phyloP scores from a whole-genome alignment of 169 alveolate genomes.

The Toxoplasma gondii region DNA sequence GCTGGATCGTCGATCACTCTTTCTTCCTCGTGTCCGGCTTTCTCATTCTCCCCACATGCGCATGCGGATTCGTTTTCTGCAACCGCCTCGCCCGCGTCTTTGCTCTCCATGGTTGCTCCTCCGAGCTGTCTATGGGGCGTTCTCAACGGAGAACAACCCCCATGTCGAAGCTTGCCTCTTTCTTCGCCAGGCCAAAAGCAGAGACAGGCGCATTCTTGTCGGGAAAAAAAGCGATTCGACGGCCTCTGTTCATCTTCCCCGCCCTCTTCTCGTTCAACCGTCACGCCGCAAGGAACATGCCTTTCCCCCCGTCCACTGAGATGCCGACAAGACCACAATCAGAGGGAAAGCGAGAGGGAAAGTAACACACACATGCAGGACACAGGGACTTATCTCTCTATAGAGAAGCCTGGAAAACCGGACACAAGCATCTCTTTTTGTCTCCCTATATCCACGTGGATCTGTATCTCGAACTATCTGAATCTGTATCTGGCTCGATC shows the following conservation, averaged over 20 bases:
- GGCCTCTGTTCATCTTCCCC: background rate
- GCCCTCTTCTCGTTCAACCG: background rate
- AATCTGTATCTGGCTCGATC: no score
- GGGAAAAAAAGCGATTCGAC: background rate
- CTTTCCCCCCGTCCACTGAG: no score
- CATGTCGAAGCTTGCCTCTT: background rate
- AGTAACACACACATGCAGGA: no score
- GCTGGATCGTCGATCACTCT: background rate
- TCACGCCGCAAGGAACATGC: no score
- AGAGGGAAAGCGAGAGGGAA: no score
- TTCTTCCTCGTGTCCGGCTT: background rate
- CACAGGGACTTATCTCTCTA: no score
- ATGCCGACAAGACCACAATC: no score
- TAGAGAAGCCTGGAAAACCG: no score
- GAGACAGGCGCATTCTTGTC: background rate
- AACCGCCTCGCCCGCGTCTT: slow-evolving; percentile 32
- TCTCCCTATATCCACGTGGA: no score
- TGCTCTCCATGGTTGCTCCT: slow-evolving; percentile 23
- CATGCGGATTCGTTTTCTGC: slow-evolving; percentile 16
- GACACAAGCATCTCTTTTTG: no score
- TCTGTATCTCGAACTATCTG: no score
- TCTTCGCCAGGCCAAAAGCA: background rate
- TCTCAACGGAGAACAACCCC: background rate
- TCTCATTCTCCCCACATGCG: background rate
- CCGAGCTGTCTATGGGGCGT: background rate